phyloP scores from a whole-genome alignment of 169 alveolate genomes.

The Sarcocystis neurona region DNA sequence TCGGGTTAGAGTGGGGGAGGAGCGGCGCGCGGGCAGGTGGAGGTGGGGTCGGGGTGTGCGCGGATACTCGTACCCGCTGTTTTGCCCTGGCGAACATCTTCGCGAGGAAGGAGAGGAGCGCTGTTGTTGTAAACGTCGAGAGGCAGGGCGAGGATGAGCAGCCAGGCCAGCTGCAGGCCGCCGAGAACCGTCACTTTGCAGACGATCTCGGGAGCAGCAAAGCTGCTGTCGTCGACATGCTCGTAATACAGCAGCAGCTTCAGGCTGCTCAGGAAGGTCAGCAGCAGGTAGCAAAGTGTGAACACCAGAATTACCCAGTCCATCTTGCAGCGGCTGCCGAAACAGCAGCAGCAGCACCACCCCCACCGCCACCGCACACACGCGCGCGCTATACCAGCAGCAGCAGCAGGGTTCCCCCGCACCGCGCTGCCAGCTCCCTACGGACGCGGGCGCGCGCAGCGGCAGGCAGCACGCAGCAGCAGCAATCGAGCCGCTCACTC shows the following conservation, averaged over 20 bases:
- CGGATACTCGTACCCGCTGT: not conserved
- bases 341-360: not conserved
- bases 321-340: constrained; percentile 31
- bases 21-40: too few species aligned
- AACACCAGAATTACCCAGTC: constrained; percentile 26
- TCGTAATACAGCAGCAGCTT: constrained; percentile 12
- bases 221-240: constrained; percentile 33
- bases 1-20: too few species aligned
- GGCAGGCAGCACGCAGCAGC: too few species aligned
- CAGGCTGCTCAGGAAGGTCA: constrained; percentile 4
- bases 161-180: constrained; percentile 42
- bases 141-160: constrained; percentile 22
- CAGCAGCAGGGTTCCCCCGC: too few species aligned
- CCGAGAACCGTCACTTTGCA: constrained; percentile 7
- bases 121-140: constrained; percentile 18
- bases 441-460: too few species aligned
- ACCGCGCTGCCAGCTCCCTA: too few species aligned
- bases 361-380: too few species aligned
- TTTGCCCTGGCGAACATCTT: too few species aligned
- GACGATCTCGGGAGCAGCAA: constrained; percentile 31
- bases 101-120: constrained; percentile 22
- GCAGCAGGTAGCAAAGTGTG: not conserved
- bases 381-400: too few species aligned
- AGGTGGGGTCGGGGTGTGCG: too few species aligned
- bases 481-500: too few species aligned